phyloP scores from a whole-genome alignment of 768 basidiomycete genomes.

The Postia placenta region DNA sequence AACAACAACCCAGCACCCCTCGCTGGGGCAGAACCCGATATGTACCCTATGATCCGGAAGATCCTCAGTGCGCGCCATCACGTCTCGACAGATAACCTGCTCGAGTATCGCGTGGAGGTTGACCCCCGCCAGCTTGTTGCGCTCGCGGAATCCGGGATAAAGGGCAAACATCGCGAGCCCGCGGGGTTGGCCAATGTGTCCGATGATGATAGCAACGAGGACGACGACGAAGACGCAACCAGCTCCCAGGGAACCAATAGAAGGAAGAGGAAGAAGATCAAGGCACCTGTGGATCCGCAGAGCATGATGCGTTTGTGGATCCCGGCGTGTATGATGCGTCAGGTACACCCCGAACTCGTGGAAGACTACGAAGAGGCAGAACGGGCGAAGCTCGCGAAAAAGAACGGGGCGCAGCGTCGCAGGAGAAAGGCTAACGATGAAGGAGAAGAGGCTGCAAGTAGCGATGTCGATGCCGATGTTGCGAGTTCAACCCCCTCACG shows the following conservation, averaged over 20 bases:
- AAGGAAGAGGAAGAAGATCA: slow-evolving; percentile 8
- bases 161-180: slow-evolving; percentile 21
- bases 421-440: slow-evolving; percentile 8
- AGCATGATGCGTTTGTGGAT: slow-evolving; percentile 34
- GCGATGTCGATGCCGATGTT: neutral
- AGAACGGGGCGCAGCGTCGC: slow-evolving; percentile 10
- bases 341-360: slow-evolving; percentile 35
- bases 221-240: neutral
- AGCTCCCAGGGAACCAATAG: neutral
- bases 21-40: slow-evolving; percentile 6
- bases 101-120: slow-evolving; percentile 39
- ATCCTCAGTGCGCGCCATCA: slow-evolving; percentile 32
- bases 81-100: slow-evolving; percentile 32
- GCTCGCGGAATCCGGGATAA: slow-evolving; percentile 25
- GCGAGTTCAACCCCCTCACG: no score
- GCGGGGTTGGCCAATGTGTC: neutral
- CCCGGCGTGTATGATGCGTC: slow-evolving; percentile 34
- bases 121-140: slow-evolving; percentile 27
- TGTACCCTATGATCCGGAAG: slow-evolving; percentile 23
- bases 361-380: slow-evolving; percentile 25
- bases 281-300: slow-evolving; percentile 24
- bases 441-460: neutral
- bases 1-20: slow-evolving; percentile 5
- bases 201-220: neutral
- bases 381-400: slow-evolving; percentile 24